These are phyloP conservation scores for Cochlearia excelsa DNA, from an alignment of 345 rosid genomes.

Conservation along the genomic window DNA sequence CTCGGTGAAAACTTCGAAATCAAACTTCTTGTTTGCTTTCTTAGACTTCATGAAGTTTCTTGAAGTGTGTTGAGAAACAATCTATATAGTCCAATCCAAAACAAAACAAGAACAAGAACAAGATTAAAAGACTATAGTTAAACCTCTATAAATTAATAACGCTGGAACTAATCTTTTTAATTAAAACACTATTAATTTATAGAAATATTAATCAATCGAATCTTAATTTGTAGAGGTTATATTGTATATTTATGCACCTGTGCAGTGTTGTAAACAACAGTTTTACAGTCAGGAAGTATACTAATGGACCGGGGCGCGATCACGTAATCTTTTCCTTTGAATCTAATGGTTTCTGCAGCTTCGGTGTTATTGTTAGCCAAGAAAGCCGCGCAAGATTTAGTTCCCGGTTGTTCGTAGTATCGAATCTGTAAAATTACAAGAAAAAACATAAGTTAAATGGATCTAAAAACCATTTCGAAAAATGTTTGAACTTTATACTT, in stretches of 20 bases:
- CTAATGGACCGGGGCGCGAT: constrained; percentile 70
- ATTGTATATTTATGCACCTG: constrained; percentile 8
- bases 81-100: constrained; percentile 28
- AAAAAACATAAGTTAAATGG: background rate
- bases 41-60: constrained; percentile 53
- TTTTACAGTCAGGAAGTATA: constrained; percentile 87
- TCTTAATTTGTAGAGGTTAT: too few species aligned
- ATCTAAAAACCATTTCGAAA: background rate
- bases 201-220: background rate
- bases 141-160: too few species aligned
- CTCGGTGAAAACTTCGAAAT: constrained; percentile 58
- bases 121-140: too few species aligned
- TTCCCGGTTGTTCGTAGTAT: constrained; percentile 50
- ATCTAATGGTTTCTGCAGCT: constrained; percentile 37
- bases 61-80: constrained; percentile 64
- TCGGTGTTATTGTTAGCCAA: constrained; percentile 65
- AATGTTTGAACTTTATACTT: constrained; percentile 37
- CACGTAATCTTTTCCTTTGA: constrained; percentile 49
- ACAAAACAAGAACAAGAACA: background rate
- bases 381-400: constrained; percentile 69
- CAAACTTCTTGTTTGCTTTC: constrained; percentile 48
- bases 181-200: background rate
- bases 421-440: constrained; percentile 44
- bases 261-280: constrained; percentile 58
- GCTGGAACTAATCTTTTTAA: too few species aligned